Evolutionary conservation across 2,329 filamentous ascomycete genomes (phyloP).

Genomic region (Aspergillus sp.): DNA sequence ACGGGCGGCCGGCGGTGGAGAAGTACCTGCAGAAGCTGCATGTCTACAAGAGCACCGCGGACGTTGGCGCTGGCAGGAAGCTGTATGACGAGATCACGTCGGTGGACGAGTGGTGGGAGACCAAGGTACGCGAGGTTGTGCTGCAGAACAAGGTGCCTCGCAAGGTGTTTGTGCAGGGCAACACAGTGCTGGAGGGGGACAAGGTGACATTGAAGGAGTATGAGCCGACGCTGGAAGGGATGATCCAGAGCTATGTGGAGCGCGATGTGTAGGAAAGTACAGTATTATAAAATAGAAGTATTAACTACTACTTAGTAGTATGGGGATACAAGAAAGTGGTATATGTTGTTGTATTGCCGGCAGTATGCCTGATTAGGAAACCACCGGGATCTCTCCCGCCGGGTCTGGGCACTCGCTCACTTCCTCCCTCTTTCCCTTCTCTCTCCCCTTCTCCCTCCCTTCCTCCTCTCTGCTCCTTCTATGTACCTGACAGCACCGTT

Average conservation of each 20-base stretch:
- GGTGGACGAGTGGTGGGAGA: constrained; percentile 78
- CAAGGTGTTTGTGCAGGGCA: constrained; percentile 83
- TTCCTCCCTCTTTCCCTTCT: too few species aligned
- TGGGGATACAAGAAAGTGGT: too few species aligned
- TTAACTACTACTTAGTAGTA: too few species aligned
- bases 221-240: constrained; percentile 66
- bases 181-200: constrained; percentile 63
- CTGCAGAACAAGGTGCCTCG: constrained; percentile 51
- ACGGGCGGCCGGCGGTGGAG: constrained; percentile 74
- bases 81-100: constrained; percentile 78
- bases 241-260: constrained; percentile 75
- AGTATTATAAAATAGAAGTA: not conserved
- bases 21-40: constrained; percentile 85
- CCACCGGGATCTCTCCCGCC: too few species aligned
- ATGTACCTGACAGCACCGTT: too few species aligned
- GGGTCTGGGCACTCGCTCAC: too few species aligned
- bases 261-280: constrained; percentile 28
- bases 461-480: too few species aligned
- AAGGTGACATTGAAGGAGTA: constrained; percentile 76
- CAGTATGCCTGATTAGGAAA: too few species aligned
- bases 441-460: too few species aligned
- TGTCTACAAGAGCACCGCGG: constrained; percentile 83
- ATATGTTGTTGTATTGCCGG: too few species aligned
- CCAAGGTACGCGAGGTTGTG: constrained; percentile 59
- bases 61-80: constrained; percentile 64